Evolutionary conservation across 2,329 filamentous ascomycete species (phyloP).

Genomic region (Aspergillus neotritici): DNA sequence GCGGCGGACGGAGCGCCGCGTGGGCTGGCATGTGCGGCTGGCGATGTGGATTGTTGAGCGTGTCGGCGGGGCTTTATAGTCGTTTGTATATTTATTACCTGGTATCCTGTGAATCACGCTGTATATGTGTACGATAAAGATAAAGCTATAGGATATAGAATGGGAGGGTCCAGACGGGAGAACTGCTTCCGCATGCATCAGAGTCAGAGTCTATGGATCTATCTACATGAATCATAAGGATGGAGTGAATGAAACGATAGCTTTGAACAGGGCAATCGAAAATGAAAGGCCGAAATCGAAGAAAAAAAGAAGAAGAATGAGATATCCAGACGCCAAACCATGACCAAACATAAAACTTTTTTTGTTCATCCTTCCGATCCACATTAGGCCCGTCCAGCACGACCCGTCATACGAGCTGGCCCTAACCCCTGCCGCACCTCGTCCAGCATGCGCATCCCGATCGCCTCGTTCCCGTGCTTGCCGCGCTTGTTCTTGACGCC

Average conservation of each 20-base stretch:
- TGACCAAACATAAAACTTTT: constrained; percentile 1
- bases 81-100: neutral
- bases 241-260: no score
- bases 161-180: no score
- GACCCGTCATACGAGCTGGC: constrained; percentile 57
- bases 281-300: no score
- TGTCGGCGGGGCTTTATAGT: constrained; percentile 77
- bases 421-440: constrained; percentile 79
- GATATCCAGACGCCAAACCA: no score
- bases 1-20: constrained; percentile 71
- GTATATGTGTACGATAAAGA: no score
- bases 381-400: constrained; percentile 28
- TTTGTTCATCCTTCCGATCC: no score
- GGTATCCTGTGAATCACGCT: no score
- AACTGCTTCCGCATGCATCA: no score
- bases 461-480: constrained; percentile 75
- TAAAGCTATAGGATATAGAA: neutral
- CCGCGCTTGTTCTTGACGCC: constrained; percentile 53
- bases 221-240: no score
- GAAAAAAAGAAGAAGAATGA: no score
- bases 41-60: constrained; percentile 91
- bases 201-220: no score
- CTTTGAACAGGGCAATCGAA: no score
- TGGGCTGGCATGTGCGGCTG: constrained; percentile 75
- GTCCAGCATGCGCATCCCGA: constrained; percentile 81